Base-by-base conservation (phyloP, 2,329 filamentous ascomycete species). In the Diplocarpon rosae region DNA sequence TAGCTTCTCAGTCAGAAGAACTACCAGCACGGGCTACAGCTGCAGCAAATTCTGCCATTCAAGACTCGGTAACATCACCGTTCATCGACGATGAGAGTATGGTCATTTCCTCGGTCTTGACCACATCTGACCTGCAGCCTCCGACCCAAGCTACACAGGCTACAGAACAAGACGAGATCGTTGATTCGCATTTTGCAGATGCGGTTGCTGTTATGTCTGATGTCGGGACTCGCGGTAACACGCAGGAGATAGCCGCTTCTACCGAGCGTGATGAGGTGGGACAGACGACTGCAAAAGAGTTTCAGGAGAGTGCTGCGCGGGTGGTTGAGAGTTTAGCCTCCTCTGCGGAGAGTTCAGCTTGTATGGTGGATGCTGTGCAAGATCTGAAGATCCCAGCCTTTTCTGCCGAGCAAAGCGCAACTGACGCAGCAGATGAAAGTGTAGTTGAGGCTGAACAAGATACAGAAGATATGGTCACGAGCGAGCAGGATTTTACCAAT, bases 131-230 rank as follows among this genome's bases (percentile, higher is more conserved):
- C 6, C 7, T 37, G 3, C 40, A 30, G 29, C 34, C 15, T 24
- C 20, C 3, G 20, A 24, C 20, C 20, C 20, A 24, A 24, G 20
- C 20, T 43, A 37, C 40, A 3, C 40, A 37, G 37, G 17, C 29
- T 12, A 16, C 16, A 9, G 30, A 42, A 29, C 15, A 36, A 15
- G 34, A 31, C 14, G 39, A 17, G n/a, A 5, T 43, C 4, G 13
- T 29, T 1, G 16, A 37, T 12, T 43, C 40, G 11, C 40, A 37
- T 15, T 43, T 37, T 24, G 40, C 24, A 7, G 40, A 43, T 32
- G 40, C 40, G 24, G 10, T 43, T 10, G 40, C 40, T 14, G 40
- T 43, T 9, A 43, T 37, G 40, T 43, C 40, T 11, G 27, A 43
- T 43, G 24, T 37, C 12, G 40, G 33, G 11, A 24, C 20, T 24